Percentiles rank a stretch among this genome's conserved stretches.
Conservation (phyloP, 2,329 filamentous ascomycete genomes). For the Neopestalotiopsis sp. region DNA sequence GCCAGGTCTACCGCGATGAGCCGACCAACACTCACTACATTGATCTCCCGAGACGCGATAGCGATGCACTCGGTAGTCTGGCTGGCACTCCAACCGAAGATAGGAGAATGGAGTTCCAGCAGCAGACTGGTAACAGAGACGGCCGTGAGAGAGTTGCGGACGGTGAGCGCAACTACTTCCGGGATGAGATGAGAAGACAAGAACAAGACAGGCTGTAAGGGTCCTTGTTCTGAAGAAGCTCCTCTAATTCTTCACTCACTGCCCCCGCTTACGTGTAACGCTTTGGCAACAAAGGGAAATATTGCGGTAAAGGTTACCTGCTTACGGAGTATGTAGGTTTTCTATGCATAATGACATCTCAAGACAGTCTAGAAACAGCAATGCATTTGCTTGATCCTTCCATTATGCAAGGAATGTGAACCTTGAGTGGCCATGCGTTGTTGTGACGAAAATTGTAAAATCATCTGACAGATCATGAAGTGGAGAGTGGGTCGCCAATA, state of each 20-base stretch:
- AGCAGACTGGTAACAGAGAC: constrained; percentile 26
- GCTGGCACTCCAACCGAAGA: constrained; percentile 52
- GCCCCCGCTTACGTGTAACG: neutral
- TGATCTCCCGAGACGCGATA: constrained; percentile 44
- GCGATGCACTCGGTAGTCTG: constrained; percentile 55
- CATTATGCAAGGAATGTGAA: neutral
- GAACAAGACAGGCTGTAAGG: constrained; percentile 42
- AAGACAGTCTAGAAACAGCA: neutral
- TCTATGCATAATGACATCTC: neutral
- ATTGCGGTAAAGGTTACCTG: neutral
- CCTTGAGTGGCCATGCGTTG: neutral
- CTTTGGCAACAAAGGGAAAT: neutral
- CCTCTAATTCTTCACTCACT: neutral
- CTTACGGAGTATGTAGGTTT: neutral
- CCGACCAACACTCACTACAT: constrained; percentile 26
- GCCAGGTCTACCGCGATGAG: constrained; percentile 43
- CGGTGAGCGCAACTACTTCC: constrained; percentile 47
- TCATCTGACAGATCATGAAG: neutral
- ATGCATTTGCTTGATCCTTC: neutral
- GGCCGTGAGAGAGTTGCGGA: constrained; percentile 23
- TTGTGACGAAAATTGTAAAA: neutral
- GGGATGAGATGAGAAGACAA: constrained; percentile 57
- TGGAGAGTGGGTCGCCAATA: neutral
- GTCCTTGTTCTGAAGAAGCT: neutral
- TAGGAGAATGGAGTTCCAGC: constrained; percentile 44